Evolutionary conservation across 768 basidiomycete genomes (phyloP), one percentile per base, ranked within the genome.

Genomic region (Suillus alpinus): DNA sequence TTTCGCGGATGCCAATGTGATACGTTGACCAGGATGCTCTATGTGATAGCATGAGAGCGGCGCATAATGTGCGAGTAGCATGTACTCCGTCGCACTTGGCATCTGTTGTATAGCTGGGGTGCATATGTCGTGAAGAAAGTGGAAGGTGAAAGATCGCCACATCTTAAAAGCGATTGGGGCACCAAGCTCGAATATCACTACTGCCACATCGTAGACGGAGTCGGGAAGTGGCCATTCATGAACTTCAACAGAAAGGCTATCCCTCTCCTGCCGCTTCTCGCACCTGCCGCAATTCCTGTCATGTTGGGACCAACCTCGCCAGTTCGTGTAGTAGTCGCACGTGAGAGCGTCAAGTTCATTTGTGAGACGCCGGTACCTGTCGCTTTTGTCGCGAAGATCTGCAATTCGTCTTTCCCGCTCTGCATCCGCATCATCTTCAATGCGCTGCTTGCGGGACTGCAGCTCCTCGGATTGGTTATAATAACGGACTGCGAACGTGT

Each of bases 171-270:
- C 46, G 0, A 56, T 0, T 1, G 82, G 83, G 41, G 73, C 73
- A 6, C 59, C 31, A 0, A 81, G 64, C 61, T 83, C 81, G 44
- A 83, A 83, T 0, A 83, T 68, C 16, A 75, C 67, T 0, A 65
- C 62, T 40, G 73, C 66, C 0, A 69, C 68, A 10, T 44, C 34
- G 6, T 62, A 6, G 1, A 18, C n/a, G 8, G 73, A 40, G 0
- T 64, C 34, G 0, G 83, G 80, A 13, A 83, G 64, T 0, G 81
- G 82, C 81, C 80, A 80, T 60, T 83, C 82, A 26, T 78, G 71
- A 6, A 78, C 62, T 0, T 41, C 16, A 10, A 83, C 78, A 0
- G 4, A 2, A 66, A 80, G 63, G 0, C 0, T 4, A 0, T 37
- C 6, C 0, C 72, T 69, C 50, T 65, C 6, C 1, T 13, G 23